Evolutionary conservation across 441 rosid species (phyloP).

Genomic region (Capsella rubella): DNA sequence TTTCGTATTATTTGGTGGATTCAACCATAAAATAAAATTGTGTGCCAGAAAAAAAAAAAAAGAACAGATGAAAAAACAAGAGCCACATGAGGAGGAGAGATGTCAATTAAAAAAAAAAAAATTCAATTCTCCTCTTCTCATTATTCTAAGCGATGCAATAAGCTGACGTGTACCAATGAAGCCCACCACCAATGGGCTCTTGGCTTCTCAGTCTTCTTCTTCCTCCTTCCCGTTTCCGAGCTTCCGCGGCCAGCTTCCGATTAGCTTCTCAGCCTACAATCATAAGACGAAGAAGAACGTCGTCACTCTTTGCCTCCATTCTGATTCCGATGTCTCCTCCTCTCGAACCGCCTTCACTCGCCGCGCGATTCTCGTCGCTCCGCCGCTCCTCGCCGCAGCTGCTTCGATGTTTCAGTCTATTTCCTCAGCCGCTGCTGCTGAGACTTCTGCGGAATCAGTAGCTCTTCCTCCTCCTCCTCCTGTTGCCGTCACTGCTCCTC

Average conservation of each 20-base stretch:
- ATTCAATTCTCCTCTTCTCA: background rate
- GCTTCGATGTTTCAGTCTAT: conserved; percentile 51
- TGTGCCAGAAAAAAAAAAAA: background rate
- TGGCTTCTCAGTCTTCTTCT: conserved; percentile 31
- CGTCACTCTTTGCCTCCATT: conserved; percentile 29
- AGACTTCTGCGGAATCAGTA: conserved; percentile 14
- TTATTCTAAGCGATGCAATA: conserved; percentile 8
- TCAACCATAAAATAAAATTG: background rate
- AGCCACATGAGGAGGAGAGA: conserved; percentile 9
- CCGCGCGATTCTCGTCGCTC: conserved; percentile 60
- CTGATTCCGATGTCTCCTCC: conserved; percentile 29
- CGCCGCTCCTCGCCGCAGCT: conserved; percentile 64
- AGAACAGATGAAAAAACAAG: background rate
- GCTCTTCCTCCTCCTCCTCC: conserved; percentile 45
- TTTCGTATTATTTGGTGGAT: conserved; percentile 11
- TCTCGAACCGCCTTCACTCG: conserved; percentile 46
- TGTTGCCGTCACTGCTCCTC: conserved; percentile 2
- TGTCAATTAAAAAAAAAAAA: background rate
- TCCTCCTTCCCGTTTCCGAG: conserved; percentile 34
- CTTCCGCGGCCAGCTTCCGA: conserved; percentile 43
- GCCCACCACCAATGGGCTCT: conserved; percentile 41
- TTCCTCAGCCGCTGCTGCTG: conserved; percentile 46
- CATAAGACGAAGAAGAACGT: background rate
- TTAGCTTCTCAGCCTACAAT: conserved; percentile 29
- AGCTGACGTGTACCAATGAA: conserved; percentile 48